Evolutionary conservation across 2,329 filamentous ascomycete genomes (phyloP), one percentile per base, ranked within the genome.

Genomic region (Aspergillus flavus): DNA sequence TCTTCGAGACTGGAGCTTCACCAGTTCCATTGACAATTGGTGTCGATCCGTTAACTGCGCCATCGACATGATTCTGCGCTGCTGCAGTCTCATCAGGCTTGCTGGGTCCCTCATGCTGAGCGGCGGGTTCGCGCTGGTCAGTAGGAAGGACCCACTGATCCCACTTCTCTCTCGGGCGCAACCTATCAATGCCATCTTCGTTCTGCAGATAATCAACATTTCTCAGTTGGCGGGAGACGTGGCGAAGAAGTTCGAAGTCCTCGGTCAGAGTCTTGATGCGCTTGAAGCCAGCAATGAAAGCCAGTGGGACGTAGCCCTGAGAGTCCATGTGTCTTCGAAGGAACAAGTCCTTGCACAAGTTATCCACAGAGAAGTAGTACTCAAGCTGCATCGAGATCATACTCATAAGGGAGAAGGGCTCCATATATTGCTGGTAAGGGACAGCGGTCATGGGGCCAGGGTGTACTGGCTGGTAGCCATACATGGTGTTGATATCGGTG

Each of bases 321-420:
- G 91, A 92, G 75, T 99, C 94, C 95, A 99, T 98, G 71, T 94
- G 89, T 72, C 87, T 89, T 62, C 95, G 90, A 63, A 99, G 84
- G 78, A 89, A 98, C 73, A 92, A 85, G 73, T 99, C 95, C 79
- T 97, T 97, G 84, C 92, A 91, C 57, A 98, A 85, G 75, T 99
- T 99, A 73, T 97, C 92, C 32, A 97, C 86, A 0, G 94, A 98
- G 80, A 99, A 97, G 79, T 99, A 99, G 82, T 97, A 99, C 73
- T 97, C 93, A 81, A 86, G 75, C 73, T 89, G 88, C 70, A 83
- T 85, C 66, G 82, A 84, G 72, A 87, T 86, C 85, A 86, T 86
- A 74, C 77, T 77, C 66, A 86, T 79, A 39, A 88, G 70, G 41
- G 84, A 83, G 65, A 80, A 84, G n/a, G 85, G 83, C 61, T 89